These are phyloP conservation scores for Colletotrichum salicis DNA, from an alignment of 2,329 filamentous ascomycete genomes.

Conservation along the genomic window DNA sequence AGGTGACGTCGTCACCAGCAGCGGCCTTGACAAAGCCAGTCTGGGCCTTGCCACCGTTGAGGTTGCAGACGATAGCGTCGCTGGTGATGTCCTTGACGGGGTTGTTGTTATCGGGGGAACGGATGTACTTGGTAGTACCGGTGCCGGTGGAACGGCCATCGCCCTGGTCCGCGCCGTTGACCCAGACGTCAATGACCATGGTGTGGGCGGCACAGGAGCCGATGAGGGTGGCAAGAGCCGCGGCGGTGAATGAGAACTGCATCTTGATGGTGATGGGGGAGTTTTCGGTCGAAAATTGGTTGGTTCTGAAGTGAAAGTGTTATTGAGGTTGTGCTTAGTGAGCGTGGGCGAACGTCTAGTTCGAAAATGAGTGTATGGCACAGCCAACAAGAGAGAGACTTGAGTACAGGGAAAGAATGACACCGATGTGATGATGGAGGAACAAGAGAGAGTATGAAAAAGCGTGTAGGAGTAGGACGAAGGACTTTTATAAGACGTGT, in stretches of 20 bases:
- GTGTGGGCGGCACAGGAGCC: slow-evolving; percentile 56
- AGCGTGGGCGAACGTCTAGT: slow-evolving; percentile 36
- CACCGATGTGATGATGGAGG: slow-evolving; percentile 33
- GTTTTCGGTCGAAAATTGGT: not conserved
- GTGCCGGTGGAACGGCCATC: slow-evolving; percentile 45
- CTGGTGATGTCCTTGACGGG: slow-evolving; percentile 56
- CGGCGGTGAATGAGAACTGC: slow-evolving; percentile 43
- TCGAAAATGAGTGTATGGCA: slow-evolving; percentile 34
- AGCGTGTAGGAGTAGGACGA: not conserved
- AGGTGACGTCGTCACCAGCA: slow-evolving; percentile 58
- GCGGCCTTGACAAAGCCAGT: slow-evolving; percentile 53
- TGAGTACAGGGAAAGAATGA: slow-evolving; percentile 34
- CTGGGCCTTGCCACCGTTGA: slow-evolving; percentile 50
- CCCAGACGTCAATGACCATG: slow-evolving; percentile 57
- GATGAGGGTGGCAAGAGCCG: slow-evolving; percentile 46
- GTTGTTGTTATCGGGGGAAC: slow-evolving; percentile 55
- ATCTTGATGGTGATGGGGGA: slow-evolving; percentile 42
- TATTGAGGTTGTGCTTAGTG: slow-evolving; percentile 32
- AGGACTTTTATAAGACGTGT: slow-evolving; percentile 22
- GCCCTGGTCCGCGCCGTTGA: slow-evolving; percentile 54
- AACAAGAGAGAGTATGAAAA: not conserved
- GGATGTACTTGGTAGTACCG: slow-evolving; percentile 54
- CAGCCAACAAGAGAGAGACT: slow-evolving; percentile 34
- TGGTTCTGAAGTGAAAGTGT: slow-evolving; percentile 26
- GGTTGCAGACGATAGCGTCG: slow-evolving; percentile 56